Evolutionary conservation across 1,284 basidiomycete genomes (phyloP).

Genomic region (Ceratobasidium sp.): DNA sequence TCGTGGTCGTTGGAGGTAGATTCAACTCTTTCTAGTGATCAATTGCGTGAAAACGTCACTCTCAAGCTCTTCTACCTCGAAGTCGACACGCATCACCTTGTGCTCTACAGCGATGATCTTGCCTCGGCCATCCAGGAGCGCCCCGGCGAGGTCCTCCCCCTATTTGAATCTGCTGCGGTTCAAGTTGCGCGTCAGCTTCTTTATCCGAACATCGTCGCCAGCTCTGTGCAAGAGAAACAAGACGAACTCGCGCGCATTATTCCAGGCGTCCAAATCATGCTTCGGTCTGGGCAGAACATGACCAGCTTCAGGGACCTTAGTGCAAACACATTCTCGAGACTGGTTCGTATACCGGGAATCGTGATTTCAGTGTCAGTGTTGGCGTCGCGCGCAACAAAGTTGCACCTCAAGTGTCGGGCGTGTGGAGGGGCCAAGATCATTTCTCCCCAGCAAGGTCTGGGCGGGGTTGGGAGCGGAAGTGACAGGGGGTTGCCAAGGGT

Average conservation of each 20-base stretch:
- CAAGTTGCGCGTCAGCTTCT: conserved; percentile 83
- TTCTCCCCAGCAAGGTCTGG: conserved; percentile 84
- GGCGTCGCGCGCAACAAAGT: conserved; percentile 90
- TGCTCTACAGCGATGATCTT: conserved; percentile 92
- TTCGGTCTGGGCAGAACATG: conserved; percentile 90
- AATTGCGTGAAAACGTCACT: conserved; percentile 88
- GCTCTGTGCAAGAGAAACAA: conserved; percentile 61
- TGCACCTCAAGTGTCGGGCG: conserved; percentile 92
- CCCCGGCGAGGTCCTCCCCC: conserved; percentile 89
- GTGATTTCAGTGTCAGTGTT: conserved; percentile 97
- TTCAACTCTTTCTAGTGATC: conserved; percentile 69
- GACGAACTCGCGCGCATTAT: conserved; percentile 72
- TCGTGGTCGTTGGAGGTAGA: not conserved
- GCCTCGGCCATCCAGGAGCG: conserved; percentile 90
- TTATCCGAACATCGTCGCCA: conserved; percentile 64
- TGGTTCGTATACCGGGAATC: conserved; percentile 97
- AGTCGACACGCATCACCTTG: conserved; percentile 90
- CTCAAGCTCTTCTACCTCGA: conserved; percentile 93
- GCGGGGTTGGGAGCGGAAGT: conserved; percentile 74
- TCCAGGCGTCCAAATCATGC: conserved; percentile 89
- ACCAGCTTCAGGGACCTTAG: conserved; percentile 93
- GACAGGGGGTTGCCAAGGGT: conserved; percentile 84
- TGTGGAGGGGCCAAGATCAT: conserved; percentile 88
- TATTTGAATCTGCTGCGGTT: conserved; percentile 90
- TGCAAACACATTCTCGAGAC: conserved; percentile 94